Conservation (phyloP, 1,284 basidiomycete species). For the Violaceomyces palustris region DNA sequence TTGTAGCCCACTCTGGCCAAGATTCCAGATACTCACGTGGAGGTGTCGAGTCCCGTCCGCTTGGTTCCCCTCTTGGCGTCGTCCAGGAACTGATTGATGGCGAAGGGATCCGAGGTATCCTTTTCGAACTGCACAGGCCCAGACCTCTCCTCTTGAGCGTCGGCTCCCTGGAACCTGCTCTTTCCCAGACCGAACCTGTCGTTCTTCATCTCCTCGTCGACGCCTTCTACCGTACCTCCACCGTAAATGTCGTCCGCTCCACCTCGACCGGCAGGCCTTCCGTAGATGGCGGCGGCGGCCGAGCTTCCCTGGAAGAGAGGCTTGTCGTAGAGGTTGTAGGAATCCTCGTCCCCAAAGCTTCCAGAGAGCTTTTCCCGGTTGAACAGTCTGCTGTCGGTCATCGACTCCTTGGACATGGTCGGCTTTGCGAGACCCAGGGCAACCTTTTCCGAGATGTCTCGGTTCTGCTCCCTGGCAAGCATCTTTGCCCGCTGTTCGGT, state of each 20-base stretch:
- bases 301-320: slow-evolving; percentile 92
- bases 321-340: slow-evolving; percentile 88
- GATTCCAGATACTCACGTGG: no score
- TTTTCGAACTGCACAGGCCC: slow-evolving; percentile 99
- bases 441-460: slow-evolving; percentile 98
- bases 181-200: slow-evolving; percentile 85
- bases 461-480: slow-evolving; percentile 86
- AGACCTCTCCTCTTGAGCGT: slow-evolving; percentile 60
- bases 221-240: slow-evolving; percentile 89
- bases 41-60: slow-evolving; percentile 30
- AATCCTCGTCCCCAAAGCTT: slow-evolving; percentile 84
- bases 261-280: slow-evolving; percentile 68
- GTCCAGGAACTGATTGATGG: slow-evolving; percentile 92
- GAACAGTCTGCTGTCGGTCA: slow-evolving; percentile 94
- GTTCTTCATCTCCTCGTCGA: slow-evolving; percentile 79
- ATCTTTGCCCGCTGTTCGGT: slow-evolving; percentile 91
- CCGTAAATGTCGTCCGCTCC: slow-evolving; percentile 58
- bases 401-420: slow-evolving; percentile 76
- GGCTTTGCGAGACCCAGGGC: slow-evolving; percentile 96
- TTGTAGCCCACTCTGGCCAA: no score
- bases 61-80: slow-evolving; percentile 92
- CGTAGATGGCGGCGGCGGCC: slow-evolving; percentile 95
- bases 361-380: slow-evolving; percentile 80
- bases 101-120: slow-evolving; percentile 93
- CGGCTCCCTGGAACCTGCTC: slow-evolving; percentile 77